A percentile compares a stretch with the other conserved stretches of the same genome.
These are phyloP conservation scores for Boletus speciosus DNA, from an alignment of 768 basidiomycete species.

Conservation along the genomic window DNA sequence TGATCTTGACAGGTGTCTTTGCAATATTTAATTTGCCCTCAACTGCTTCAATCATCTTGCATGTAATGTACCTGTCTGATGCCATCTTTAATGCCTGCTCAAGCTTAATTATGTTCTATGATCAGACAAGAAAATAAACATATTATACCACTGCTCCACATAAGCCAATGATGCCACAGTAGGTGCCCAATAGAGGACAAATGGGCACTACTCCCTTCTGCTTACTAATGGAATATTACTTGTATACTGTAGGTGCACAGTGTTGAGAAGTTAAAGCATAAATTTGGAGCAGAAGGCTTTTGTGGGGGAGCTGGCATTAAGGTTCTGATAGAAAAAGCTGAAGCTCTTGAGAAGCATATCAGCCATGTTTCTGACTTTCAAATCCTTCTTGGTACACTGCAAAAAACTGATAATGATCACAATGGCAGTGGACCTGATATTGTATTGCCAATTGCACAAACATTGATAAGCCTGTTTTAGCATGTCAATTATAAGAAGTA, in stretches of 20 bases:
- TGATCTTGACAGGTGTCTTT: too few relatives aligned
- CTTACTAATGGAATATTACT: background rate
- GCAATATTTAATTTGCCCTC: too few relatives aligned
- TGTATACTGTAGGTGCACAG: background rate
- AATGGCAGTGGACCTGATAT: slow-evolving; percentile 1
- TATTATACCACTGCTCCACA: too few relatives aligned
- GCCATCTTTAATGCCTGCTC: too few relatives aligned
- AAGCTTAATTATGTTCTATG: too few relatives aligned
- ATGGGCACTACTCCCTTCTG: background rate
- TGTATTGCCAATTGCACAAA: slow-evolving; percentile 5
- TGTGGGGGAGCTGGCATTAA: background rate
- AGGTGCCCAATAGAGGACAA: background rate
- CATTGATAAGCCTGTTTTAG: background rate
- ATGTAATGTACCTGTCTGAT: too few relatives aligned
- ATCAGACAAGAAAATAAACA: too few relatives aligned
- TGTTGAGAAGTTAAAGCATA: background rate
- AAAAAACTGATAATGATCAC: background rate
- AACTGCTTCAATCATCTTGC: too few relatives aligned
- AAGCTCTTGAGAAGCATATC: background rate
- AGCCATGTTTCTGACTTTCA: background rate
- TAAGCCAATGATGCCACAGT: background rate
- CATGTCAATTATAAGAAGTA: too few relatives aligned
- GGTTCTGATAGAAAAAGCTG: background rate
- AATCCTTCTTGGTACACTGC: background rate
- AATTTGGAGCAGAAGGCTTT: background rate